Evolutionary conservation across 495 filamentous ascomycete genomes (phyloP).

Genomic region (Tetracladium setigerum): DNA sequence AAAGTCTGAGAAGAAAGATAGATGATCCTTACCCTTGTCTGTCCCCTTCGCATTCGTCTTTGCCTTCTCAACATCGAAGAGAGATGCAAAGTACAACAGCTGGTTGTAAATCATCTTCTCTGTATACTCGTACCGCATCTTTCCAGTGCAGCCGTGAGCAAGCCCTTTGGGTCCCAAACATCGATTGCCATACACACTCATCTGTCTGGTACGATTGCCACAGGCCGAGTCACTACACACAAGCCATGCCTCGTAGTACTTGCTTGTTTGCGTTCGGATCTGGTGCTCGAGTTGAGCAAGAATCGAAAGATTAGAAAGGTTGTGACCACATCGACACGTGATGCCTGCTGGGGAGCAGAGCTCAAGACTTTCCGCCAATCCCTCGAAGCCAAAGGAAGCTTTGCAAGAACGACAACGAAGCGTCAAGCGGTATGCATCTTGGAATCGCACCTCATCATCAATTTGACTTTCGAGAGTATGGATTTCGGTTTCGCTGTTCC

Average conservation of each 20-base stretch:
- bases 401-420: conserved; percentile 81
- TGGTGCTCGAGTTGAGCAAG: conserved; percentile 81
- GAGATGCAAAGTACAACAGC: conserved; percentile 72
- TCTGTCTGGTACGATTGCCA: conserved; percentile 80
- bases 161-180: conserved; percentile 83
- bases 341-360: conserved; percentile 67
- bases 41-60: conserved; percentile 38
- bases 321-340: conserved; percentile 59
- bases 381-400: conserved; percentile 62
- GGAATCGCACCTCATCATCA: conserved; percentile 79
- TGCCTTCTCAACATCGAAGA: conserved; percentile 89
- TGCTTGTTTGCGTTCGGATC: conserved; percentile 65
- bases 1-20: not conserved
- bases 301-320: conserved; percentile 62
- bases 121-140: conserved; percentile 81
- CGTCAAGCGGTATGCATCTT: conserved; percentile 61
- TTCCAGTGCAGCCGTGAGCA: conserved; percentile 72
- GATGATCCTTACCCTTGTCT: conserved; percentile 24
- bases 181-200: conserved; percentile 83
- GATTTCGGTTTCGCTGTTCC: conserved; percentile 55
- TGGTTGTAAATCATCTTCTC: conserved; percentile 93
- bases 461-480: conserved; percentile 90
- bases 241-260: conserved; percentile 89
- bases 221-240: conserved; percentile 84
- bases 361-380: conserved; percentile 48